Base-by-base conservation (phyloP, 75 land plant genomes). In the Cryptomeria japonica region DNA sequence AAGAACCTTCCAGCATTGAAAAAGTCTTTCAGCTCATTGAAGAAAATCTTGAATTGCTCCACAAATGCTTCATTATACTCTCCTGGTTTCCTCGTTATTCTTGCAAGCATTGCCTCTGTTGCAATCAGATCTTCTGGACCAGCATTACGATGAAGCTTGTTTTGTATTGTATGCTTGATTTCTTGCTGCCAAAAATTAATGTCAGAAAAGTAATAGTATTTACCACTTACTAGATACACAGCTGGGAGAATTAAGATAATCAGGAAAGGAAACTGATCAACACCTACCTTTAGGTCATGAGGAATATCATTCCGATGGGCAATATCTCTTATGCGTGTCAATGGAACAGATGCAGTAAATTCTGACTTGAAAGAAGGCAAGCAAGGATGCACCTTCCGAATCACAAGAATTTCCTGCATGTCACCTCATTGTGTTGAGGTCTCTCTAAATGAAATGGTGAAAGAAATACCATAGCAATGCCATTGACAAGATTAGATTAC, bases 111-210 rank as follows among this genome's bases (percentile, higher is more conserved):
- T 49, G 93, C 94, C 90, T 97, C 97, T 85, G 99, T 98, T 42
- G 99, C 95, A 92, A 98, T 93, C 86, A 98, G 88, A 88, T 98
- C 99, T 91, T 98, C 99, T 72, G 99, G 99, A 18, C 99, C 99
- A 87, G 99, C 99, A 95, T 97, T 98, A 19, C 99, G 93, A 61
- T 98, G 99, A 38, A 98, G 95, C 93, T 98, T 98, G 92, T 98
- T 98, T 88, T 98, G 99, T 84, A 98, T 98, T 44, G 99, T 98
- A 88, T 98, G 99, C 90, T 98, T 98, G 73, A 98, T 98, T 89
- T 97, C 99, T 95, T 97, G 99, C 99, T 96, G 92, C 38, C 39
- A 61, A 39, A 58, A 22, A n/a, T 80, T 28, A 83, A 55, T 68
- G 78, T 32, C 44, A 42, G 56, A 85, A 76, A 37, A 90, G 85